Evolutionary conservation across 495 filamentous ascomycete species (phyloP).

Genomic region (Monascus purpureus): DNA sequence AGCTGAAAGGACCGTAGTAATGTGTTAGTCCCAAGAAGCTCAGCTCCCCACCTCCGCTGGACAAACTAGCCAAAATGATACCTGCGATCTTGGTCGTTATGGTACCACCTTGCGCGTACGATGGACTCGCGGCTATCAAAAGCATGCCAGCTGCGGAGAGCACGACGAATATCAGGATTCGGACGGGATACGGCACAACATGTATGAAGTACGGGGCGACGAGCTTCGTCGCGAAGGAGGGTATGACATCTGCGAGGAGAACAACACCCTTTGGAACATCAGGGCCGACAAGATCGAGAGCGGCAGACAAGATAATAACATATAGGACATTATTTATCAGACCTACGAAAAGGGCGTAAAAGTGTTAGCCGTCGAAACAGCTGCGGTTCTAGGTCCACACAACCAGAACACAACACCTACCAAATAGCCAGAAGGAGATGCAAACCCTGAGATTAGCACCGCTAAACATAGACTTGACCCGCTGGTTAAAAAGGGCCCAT

Average conservation of each 20-base stretch:
- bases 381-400: neutral
- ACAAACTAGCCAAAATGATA: slow-evolving; percentile 71
- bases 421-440: slow-evolving; percentile 84
- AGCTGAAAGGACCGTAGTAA: slow-evolving; percentile 78
- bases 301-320: slow-evolving; percentile 91
- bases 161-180: slow-evolving; percentile 57
- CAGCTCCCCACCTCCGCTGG: slow-evolving; percentile 73
- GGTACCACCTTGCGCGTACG: slow-evolving; percentile 39
- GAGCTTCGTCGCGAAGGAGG: slow-evolving; percentile 78
- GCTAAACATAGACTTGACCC: slow-evolving; percentile 47
- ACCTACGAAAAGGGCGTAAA: slow-evolving; percentile 33
- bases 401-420: slow-evolving; percentile 29
- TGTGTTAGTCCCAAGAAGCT: slow-evolving; percentile 86
- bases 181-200: slow-evolving; percentile 58
- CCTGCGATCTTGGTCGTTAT: slow-evolving; percentile 67
- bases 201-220: slow-evolving; percentile 90
- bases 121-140: slow-evolving; percentile 64
- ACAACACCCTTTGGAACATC: slow-evolving; percentile 77
- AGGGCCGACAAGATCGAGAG: slow-evolving; percentile 84
- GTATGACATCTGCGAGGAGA: slow-evolving; percentile 82
- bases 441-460: slow-evolving; percentile 61
- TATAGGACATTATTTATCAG: slow-evolving; percentile 97
- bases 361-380: neutral
- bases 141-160: slow-evolving; percentile 76
- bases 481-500: slow-evolving; percentile 53